phyloP scores from a whole-genome alignment of 257 asterid genomes.

The Petunia secreta region DNA sequence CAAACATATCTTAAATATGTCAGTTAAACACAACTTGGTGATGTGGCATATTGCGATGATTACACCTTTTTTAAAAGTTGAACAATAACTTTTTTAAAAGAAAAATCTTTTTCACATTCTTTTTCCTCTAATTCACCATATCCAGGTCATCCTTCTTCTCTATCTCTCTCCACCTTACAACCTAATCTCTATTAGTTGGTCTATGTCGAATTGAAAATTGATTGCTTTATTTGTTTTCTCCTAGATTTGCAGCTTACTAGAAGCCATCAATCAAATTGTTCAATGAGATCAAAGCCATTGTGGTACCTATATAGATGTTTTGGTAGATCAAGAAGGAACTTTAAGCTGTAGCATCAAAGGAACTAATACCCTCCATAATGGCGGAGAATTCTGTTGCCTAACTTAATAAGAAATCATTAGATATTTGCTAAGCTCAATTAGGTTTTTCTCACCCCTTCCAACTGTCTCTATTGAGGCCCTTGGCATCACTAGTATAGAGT shows the following conservation, averaged over 20 bases:
- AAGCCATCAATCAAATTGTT: conserved; percentile 69
- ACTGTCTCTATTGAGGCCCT: conserved; percentile 66
- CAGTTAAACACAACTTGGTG: no score
- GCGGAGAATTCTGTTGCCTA: conserved; percentile 80
- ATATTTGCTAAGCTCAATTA: conserved; percentile 70
- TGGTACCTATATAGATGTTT: conserved; percentile 39
- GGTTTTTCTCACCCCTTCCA: conserved; percentile 66
- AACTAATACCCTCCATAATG: conserved; percentile 51
- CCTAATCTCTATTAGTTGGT: neutral
- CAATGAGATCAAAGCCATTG: conserved; percentile 66
- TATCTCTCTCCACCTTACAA: no score
- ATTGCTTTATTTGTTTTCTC: neutral
- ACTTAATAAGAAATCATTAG: conserved; percentile 78
- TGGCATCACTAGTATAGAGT: conserved; percentile 49
- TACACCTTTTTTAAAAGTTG: no score
- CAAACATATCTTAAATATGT: no score
- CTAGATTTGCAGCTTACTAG: conserved; percentile 60
- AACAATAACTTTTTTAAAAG: no score
- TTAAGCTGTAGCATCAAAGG: conserved; percentile 39
- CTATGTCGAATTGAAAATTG: neutral
- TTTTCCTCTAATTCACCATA: no score
- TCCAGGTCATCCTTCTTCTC: no score
- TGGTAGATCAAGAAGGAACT: conserved; percentile 49
- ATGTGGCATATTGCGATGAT: no score
- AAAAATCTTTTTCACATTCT: no score